Percentiles rank a stretch among this genome's conserved stretches.
These are phyloP conservation scores for Cutaneotrichosporon sp. DNA, from an alignment of 1,284 basidiomycete genomes.

Conservation along the genomic window DNA sequence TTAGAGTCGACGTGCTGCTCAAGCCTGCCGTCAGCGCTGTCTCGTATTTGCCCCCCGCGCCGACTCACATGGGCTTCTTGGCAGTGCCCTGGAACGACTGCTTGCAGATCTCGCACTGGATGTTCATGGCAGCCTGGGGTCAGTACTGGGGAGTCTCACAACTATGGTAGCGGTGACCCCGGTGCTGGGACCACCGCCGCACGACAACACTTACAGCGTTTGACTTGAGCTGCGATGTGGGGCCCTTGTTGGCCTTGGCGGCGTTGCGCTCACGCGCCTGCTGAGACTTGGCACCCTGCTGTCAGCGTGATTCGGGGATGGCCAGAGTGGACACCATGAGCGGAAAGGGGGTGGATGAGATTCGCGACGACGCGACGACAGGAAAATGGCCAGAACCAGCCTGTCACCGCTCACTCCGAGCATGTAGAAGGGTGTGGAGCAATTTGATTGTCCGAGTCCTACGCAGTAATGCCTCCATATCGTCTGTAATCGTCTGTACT, in stretches of 20 bases:
- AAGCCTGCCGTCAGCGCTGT: constrained; percentile 23
- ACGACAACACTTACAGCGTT: constrained; percentile 38
- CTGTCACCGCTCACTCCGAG: no score
- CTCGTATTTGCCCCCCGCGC: not conserved
- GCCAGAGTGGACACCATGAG: not conserved
- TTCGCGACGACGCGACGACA: no score
- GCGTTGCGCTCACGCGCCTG: constrained; percentile 38
- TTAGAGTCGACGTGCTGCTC: constrained; percentile 36
- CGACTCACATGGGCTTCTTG: constrained; percentile 46
- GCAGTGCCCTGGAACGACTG: constrained; percentile 52
- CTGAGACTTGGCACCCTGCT: constrained; percentile 46
- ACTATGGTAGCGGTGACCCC: not conserved
- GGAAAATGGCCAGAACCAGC: no score
- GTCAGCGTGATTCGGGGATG: constrained; percentile 2
- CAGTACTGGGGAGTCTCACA: not conserved
- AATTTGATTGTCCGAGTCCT: no score
- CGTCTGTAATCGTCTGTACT: constrained; percentile 12
- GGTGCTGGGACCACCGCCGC: not conserved
- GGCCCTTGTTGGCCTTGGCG: constrained; percentile 29
- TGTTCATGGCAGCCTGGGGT: constrained; percentile 47
- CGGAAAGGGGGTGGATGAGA: not conserved
- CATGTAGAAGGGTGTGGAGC: no score
- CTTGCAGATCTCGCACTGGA: constrained; percentile 51
- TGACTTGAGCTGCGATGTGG: constrained; percentile 42
- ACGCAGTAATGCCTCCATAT: no score